phyloP scores from a whole-genome alignment of 176 grass and related monocot species.

The Aegilops speltoides region DNA sequence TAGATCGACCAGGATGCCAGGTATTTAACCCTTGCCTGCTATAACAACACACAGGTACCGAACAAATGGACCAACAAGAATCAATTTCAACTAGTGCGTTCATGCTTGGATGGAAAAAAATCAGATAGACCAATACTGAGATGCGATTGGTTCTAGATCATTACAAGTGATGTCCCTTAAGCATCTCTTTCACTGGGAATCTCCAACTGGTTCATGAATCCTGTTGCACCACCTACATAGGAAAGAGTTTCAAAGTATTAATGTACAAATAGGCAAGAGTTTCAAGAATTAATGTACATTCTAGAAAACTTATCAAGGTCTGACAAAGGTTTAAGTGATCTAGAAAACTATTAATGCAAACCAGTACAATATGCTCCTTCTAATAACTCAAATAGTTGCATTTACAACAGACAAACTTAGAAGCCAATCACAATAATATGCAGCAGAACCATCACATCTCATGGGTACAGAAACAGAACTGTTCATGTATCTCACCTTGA shows the following conservation, averaged over 20 bases:
- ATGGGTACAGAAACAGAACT: too few species aligned
- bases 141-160: slow-evolving; percentile 3
- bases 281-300: slow-evolving; percentile 17
- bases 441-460: too few species aligned
- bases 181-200: slow-evolving; percentile 69
- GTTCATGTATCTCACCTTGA: too few species aligned
- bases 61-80: too few species aligned
- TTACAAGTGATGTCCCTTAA: slow-evolving; percentile 66
- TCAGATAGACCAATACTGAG: too few species aligned
- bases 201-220: slow-evolving; percentile 95
- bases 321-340: not conserved
- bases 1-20: too few species aligned
- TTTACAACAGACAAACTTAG: not conserved
- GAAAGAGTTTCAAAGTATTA: slow-evolving; percentile 1
- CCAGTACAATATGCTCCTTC: not conserved
- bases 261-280: not conserved
- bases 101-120: too few species aligned
- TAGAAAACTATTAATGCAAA: not conserved
- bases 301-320: not conserved
- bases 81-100: too few species aligned
- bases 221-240: slow-evolving; percentile 69
- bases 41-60: too few species aligned
- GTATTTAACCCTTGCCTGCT: too few species aligned
- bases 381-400: not conserved
- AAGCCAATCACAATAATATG: not conserved